Evolutionary conservation across 768 basidiomycete genomes (phyloP), one percentile per base, ranked within the genome.

Genomic region (Leccinum subtestaceum): DNA sequence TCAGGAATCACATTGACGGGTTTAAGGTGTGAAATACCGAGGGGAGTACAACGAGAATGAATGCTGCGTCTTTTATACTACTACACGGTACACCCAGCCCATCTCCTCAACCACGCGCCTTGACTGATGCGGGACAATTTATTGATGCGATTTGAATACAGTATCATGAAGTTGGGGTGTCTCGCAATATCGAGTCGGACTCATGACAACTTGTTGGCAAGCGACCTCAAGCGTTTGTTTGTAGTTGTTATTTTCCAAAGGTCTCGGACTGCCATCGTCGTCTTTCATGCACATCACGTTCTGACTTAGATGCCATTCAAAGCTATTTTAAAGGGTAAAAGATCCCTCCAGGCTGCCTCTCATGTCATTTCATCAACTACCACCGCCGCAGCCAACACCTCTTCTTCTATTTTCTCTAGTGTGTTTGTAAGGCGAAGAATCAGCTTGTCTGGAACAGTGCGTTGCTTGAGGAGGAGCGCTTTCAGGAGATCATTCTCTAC

Each of bases 291-390:
- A 13, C 52, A 58, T 31, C 1, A 36, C 63, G 17, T 31, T n/a
- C 52, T 63, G 3, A 7, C 32, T 34, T 34, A 34, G 60, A 72
- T 72, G 71, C 53, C 74, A 46, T 72, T 67, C 59, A 67, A 74
- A 58, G 65, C 59, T 3, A 66, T 72, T 15, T 56, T 64, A 50
- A 82, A 81, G 66, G 80, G 83, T 59, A 80, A 77, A 64, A 78
- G 76, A 65, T 84, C 85, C 32, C 69, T 86, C 29, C 81, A 81
- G 61, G 82, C 78, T n/a, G 85, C 84, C 8, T 81, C 84, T 23
- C 67, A 65, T 56, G 69, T 61, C 57, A 69, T 72, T 32, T 65
- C 65, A 9, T 72, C 67, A 0, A 72, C 71, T 6, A 71, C 68
- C 1, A 62, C 57, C 48, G 67, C 67, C 13, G 68, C 70, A 3